Conservation (phyloP, 1,284 basidiomycete species). For the Uromyces viciae-fabae region DNA sequence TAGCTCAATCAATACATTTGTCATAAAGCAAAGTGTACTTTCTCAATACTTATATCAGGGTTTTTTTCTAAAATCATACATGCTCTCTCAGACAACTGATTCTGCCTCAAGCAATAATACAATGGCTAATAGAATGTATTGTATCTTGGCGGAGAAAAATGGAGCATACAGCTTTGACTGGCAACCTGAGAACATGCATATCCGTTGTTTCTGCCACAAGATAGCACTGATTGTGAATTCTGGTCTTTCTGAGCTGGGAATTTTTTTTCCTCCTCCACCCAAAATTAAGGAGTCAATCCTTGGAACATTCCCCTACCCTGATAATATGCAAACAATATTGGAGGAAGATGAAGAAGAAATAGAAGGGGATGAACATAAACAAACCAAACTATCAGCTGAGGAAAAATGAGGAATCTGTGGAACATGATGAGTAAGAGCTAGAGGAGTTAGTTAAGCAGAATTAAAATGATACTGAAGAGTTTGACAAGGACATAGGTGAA, state of each 20-base stretch:
- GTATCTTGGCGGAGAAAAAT: slow-evolving; percentile 11
- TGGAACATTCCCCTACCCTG: background rate
- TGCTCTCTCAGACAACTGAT: slow-evolving; percentile 12
- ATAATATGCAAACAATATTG: background rate
- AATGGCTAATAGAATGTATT: background rate
- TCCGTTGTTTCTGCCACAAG: slow-evolving; percentile 26
- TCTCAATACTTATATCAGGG: background rate
- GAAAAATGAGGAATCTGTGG: background rate
- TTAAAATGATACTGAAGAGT: background rate
- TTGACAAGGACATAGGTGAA: background rate
- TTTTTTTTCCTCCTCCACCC: background rate
- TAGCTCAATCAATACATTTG: background rate
- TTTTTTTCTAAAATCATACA: background rate
- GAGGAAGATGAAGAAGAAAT: slow-evolving; percentile 17
- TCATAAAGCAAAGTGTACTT: background rate
- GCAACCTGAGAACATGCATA: slow-evolving; percentile 13
- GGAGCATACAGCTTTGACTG: slow-evolving; percentile 8
- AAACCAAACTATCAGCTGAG: background rate
- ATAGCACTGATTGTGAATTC: slow-evolving; percentile 21
- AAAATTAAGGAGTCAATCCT: slow-evolving; percentile 7
- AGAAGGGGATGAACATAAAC: background rate
- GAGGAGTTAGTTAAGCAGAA: background rate
- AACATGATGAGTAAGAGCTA: slow-evolving; percentile 15
- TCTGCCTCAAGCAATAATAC: slow-evolving; percentile 12
- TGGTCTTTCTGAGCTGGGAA: slow-evolving; percentile 17